Evolutionary conservation across 306 rosid genomes (phyloP).

Genomic region (Cicer bijugum): DNA sequence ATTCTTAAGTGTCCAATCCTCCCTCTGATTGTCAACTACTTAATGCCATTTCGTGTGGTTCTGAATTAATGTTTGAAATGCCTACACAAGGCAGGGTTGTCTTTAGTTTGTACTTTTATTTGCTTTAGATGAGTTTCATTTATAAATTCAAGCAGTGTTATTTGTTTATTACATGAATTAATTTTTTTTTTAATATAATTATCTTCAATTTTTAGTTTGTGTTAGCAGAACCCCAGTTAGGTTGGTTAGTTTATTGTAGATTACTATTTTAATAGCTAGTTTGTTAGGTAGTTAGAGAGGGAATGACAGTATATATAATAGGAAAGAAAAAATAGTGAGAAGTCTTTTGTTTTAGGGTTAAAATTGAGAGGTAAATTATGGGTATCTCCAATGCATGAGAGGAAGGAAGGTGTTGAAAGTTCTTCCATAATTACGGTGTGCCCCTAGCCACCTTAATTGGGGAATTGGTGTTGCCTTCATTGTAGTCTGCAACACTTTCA

Average conservation of each 20-base stretch:
- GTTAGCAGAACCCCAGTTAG: background rate
- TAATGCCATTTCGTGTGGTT: conserved; percentile 7
- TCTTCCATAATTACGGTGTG: background rate
- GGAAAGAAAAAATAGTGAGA: background rate
- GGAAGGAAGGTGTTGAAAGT: background rate
- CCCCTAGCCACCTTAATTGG: background rate
- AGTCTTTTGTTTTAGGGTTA: conserved; percentile 7
- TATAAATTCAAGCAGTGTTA: conserved; percentile 6
- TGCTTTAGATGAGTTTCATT: conserved; percentile 34
- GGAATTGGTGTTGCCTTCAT: background rate
- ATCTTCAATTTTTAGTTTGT: conserved; percentile 19
- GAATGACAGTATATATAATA: background rate
- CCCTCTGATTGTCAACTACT: conserved; percentile 30
- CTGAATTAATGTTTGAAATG: conserved; percentile 11
- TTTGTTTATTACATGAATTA: background rate
- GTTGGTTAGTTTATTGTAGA: background rate
- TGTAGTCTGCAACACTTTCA: background rate
- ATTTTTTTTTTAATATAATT: background rate
- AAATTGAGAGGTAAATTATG: background rate
- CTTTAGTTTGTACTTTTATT: conserved; percentile 13
- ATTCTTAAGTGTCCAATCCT: conserved; percentile 11
- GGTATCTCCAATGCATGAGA: background rate
- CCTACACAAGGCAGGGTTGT: background rate
- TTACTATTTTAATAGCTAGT: background rate
- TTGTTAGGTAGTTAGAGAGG: conserved; percentile 8